Conservation (phyloP, 129 eudicot species). For the Cynara cardunculus region DNA sequence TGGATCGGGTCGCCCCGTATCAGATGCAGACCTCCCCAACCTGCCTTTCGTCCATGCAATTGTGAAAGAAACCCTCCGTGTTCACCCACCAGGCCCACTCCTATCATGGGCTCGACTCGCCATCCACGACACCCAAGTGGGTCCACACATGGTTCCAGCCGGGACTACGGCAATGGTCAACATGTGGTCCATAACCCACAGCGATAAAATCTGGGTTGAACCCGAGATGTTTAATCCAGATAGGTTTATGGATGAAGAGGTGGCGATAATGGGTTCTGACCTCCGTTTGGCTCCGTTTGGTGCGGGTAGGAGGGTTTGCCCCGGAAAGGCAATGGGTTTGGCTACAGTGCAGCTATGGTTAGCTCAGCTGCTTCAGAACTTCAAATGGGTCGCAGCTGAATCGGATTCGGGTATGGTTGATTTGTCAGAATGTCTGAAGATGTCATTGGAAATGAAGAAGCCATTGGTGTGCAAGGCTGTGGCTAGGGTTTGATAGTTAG, state of each 20-base stretch:
- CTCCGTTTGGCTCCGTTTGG: conserved; percentile 57
- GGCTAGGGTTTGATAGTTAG: conserved; percentile 43
- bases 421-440: conserved; percentile 35
- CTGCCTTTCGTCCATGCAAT: not conserved
- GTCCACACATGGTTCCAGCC: conserved; percentile 58
- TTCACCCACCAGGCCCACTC: conserved; percentile 12
- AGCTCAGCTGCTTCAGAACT: conserved; percentile 58
- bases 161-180: conserved; percentile 80
- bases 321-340: conserved; percentile 75
- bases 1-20: not conserved
- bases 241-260: conserved; percentile 55
- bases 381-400: conserved; percentile 31
- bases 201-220: conserved; percentile 44
- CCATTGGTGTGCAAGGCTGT: conserved; percentile 62
- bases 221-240: conserved; percentile 52
- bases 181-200: conserved; percentile 83
- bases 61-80: not conserved
- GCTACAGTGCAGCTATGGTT: conserved; percentile 70
- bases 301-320: conserved; percentile 30
- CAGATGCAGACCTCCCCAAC: not conserved
- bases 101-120: conserved; percentile 68
- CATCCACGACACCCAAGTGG: conserved; percentile 59
- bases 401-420: not conserved
- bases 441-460: conserved; percentile 66
- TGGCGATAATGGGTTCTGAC: conserved; percentile 64